Conservation (phyloP, 176 grass and related monocot species). For the Coix lacrymajobi region DNA sequence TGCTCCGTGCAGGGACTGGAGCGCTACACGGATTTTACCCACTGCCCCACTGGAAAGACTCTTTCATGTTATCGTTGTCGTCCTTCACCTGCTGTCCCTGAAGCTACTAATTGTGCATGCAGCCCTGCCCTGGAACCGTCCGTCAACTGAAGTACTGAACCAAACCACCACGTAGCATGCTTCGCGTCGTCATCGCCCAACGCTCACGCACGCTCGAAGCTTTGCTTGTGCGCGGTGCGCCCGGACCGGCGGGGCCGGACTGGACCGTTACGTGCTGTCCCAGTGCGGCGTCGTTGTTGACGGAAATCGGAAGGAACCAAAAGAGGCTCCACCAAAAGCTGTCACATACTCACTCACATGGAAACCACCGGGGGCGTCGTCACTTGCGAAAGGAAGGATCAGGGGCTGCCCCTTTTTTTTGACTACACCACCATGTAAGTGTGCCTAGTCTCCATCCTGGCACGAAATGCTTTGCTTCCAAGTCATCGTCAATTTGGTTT, state of each 20-base stretch:
- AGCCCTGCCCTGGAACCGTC: background rate
- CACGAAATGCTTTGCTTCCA: background rate
- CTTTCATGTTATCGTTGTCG: background rate
- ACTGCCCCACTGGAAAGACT: background rate
- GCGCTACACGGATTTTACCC: background rate
- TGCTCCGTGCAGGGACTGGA: background rate
- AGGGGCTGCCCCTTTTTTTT: conserved; percentile 13
- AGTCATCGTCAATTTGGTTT: background rate
- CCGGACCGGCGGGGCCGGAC: no score
- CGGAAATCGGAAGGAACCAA: background rate
- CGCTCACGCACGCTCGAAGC: no score
- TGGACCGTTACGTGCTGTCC: background rate
- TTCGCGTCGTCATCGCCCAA: background rate
- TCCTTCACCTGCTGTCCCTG: background rate
- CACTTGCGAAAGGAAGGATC: background rate
- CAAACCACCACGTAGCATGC: background rate
- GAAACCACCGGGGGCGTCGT: conserved; percentile 7
- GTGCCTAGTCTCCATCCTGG: background rate
- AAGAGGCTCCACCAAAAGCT: conserved; percentile 9
- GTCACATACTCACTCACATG: no score
- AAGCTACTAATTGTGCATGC: background rate
- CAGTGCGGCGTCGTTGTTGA: background rate
- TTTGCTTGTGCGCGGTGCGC: background rate
- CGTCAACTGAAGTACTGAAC: background rate
- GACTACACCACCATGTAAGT: conserved; percentile 2